These are phyloP conservation scores for Starmera stellimalicola DNA, from an alignment of 1,139 yeast genomes.

Conservation along the genomic window DNA sequence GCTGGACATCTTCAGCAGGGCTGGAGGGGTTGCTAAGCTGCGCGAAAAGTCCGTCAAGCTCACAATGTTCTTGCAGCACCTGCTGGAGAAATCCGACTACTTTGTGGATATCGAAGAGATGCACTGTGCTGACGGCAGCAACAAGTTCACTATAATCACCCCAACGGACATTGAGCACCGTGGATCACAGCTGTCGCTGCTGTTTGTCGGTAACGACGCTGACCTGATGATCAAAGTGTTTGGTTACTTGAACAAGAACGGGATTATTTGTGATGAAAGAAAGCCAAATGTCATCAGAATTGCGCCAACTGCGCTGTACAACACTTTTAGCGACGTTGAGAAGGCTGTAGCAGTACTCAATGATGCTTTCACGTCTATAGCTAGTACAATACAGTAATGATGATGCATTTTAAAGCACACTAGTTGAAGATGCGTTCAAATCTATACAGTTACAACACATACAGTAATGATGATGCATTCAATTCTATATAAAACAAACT, in stretches of 20 bases:
- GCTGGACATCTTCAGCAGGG: slow-evolving; percentile 46
- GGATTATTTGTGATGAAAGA: slow-evolving; percentile 80
- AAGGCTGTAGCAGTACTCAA: slow-evolving; percentile 38
- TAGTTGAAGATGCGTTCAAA: too few species aligned
- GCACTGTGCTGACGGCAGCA: slow-evolving; percentile 12
- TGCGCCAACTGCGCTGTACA: slow-evolving; percentile 80
- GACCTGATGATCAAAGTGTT: slow-evolving; percentile 55
- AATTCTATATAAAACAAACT: neutral
- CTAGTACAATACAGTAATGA: too few species aligned
- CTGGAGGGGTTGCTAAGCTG: slow-evolving; percentile 55
- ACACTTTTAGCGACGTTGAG: slow-evolving; percentile 58
- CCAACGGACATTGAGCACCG: slow-evolving; percentile 49
- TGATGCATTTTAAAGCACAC: too few species aligned
- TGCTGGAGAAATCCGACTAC: slow-evolving; percentile 34
- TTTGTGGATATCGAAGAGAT: slow-evolving; percentile 28
- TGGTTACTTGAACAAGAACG: slow-evolving; percentile 36
- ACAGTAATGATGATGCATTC: too few species aligned
- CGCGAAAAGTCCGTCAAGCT: slow-evolving; percentile 48
- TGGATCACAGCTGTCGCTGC: slow-evolving; percentile 75
- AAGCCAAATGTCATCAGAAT: slow-evolving; percentile 80
- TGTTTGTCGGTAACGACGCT: slow-evolving; percentile 44
- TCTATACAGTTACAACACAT: too few species aligned
- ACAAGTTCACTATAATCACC: slow-evolving; percentile 62
- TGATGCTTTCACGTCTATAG: slow-evolving; percentile 19
- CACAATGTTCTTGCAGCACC: slow-evolving; percentile 46